Base-by-base conservation (phyloP, 2,329 filamentous ascomycete genomes). In the Fusarium irregulare region DNA sequence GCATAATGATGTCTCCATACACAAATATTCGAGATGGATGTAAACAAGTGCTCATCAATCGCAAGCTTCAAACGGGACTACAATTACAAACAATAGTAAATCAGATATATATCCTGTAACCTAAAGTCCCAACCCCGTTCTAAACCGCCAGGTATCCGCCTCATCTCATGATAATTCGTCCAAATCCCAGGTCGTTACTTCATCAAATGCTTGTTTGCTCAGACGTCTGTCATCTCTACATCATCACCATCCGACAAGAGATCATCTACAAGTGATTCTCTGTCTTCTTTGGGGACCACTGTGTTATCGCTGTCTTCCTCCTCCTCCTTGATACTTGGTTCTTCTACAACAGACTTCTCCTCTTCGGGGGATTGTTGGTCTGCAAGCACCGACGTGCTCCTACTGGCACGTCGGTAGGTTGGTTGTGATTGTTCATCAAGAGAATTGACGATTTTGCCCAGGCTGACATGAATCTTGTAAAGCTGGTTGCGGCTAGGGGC, bases 381-480 rank as follows among this genome's bases (percentile, higher is more conserved):
- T 12, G 71, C 56, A 3, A 64, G 58, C 12, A 82, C 75, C 1
- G 85, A 86, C 16, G 79, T 78, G 56, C 82, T 84, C 30, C 84
- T 80, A 72, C 84, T 86, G 11, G 78, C 81, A 25, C 81, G 80
- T 28, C 80, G 74, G n/a, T 79, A 73, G 41, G 71, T 72, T 4
- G 76, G 77, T 56, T 80, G 77, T 55, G 80, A 77, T 67, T 76
- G 76, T 74, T 85, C 86, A 59, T 86, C 85, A 5, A 91, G 83
- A 32, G 78, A 78, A 73, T 91, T 90, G 68, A 91, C 88, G 56
- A 91, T 90, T 80, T 91, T 91, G 72, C 89, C 89, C 2, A 92
- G 80, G 63, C 83, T 85, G 69, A 91, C 86, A 73, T 92, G 89
- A 55, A 92, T 86, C 78, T 92, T 92, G 81, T 88, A 90, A 16